Conservation (phyloP, 306 rosid species). For the Gillenia trifoliata region DNA sequence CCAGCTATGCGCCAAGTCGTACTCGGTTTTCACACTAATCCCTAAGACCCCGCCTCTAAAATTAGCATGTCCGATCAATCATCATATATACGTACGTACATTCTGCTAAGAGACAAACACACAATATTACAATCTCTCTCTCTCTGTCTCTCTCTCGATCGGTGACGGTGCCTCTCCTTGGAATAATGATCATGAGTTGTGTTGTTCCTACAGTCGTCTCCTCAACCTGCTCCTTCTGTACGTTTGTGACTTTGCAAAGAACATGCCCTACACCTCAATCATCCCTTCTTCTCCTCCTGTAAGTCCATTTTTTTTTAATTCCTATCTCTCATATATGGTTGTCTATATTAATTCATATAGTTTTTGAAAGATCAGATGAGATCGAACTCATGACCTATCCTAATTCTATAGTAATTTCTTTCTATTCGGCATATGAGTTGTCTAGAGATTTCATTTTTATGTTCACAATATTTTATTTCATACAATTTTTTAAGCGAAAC, state of each 20-base stretch:
- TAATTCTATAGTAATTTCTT: neutral
- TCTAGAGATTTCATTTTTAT: neutral
- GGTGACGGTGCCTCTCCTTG: neutral
- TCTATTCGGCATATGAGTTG: neutral
- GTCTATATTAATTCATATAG: neutral
- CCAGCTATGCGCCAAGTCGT: neutral
- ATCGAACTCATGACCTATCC: neutral
- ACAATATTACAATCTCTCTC: neutral
- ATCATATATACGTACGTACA: neutral
- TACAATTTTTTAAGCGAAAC: no score
- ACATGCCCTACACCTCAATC: neutral
- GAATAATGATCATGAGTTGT: neutral
- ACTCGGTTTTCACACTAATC: constrained; percentile 12
- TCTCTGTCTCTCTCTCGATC: neutral
- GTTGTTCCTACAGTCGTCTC: neutral
- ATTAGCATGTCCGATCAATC: neutral
- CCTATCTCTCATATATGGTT: neutral
- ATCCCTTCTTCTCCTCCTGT: neutral
- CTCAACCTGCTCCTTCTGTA: neutral
- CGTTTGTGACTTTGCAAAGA: neutral
- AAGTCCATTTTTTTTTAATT: neutral
- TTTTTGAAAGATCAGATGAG: neutral
- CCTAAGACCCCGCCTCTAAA: constrained; percentile 11
- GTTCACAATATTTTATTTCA: neutral
- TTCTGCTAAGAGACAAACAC: neutral